Evolutionary conservation across 2,329 filamentous ascomycete genomes (phyloP).

Genomic region (Cercospora sesami): DNA sequence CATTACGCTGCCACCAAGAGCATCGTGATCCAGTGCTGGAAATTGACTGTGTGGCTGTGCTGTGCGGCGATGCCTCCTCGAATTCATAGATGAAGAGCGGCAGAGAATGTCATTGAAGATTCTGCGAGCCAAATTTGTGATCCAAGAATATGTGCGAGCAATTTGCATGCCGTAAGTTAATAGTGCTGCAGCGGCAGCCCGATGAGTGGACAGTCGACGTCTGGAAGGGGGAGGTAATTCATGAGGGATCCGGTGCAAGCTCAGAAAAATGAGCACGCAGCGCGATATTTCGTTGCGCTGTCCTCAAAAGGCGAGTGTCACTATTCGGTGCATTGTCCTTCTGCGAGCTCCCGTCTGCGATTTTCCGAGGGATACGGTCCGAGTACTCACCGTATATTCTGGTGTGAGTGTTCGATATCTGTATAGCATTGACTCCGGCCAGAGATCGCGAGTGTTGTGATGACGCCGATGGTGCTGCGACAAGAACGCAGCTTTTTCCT

Average conservation of each 20-base stretch:
- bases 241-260: neutral
- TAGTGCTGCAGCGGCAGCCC: neutral
- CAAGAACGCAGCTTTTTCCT: neutral
- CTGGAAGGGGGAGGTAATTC: neutral
- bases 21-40: constrained; percentile 1
- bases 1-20: constrained; percentile 11
- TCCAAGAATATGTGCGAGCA: neutral
- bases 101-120: neutral
- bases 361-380: neutral
- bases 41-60: constrained; percentile 4
- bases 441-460: neutral
- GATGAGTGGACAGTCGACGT: neutral
- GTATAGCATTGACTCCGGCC: neutral
- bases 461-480: neutral
- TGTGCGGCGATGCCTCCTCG: neutral
- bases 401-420: neutral
- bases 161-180: neutral
- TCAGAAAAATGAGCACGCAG: neutral
- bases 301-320: neutral
- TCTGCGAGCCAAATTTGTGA: neutral
- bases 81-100: neutral
- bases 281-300: neutral
- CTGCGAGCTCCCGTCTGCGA: neutral
- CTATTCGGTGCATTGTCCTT: neutral
- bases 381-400: neutral